These are phyloP conservation scores for Ampelocalamus luodianensis DNA, from an alignment of 176 grass and related monocot species.

Conservation along the genomic window DNA sequence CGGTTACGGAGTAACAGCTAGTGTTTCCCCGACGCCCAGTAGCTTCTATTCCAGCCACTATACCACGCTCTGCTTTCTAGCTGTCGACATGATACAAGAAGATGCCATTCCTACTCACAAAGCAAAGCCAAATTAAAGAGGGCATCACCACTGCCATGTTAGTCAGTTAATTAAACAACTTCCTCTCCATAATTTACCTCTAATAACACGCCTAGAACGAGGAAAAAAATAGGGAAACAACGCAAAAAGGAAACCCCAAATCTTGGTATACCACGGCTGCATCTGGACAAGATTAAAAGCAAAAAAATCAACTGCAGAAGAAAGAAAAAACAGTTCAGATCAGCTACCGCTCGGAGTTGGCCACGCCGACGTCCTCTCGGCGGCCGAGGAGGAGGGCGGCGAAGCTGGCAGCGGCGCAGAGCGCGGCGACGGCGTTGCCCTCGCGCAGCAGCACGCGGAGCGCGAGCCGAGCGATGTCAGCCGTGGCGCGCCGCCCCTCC, in stretches of 20 bases:
- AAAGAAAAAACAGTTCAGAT: neutral
- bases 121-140: slow-evolving; percentile 1
- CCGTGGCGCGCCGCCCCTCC: slow-evolving; percentile 59
- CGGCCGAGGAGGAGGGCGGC: slow-evolving; percentile 37
- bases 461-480: slow-evolving; percentile 66
- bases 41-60: neutral
- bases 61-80: neutral
- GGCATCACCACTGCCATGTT: neutral
- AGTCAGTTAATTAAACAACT: neutral
- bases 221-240: neutral
- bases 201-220: neutral
- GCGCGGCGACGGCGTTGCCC: slow-evolving; percentile 60
- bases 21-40: neutral
- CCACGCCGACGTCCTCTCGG: neutral
- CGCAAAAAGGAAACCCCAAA: neutral
- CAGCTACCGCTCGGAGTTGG: neutral
- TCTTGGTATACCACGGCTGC: neutral
- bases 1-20: neutral
- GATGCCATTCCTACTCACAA: slow-evolving; percentile 4
- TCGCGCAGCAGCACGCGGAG: slow-evolving; percentile 63
- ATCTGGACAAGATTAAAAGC: neutral
- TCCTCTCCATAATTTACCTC: neutral
- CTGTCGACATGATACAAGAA: neutral
- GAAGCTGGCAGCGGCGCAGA: slow-evolving; percentile 66
- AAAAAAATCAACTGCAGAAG: neutral